Base-by-base conservation (phyloP, 2,329 filamentous ascomycete species). In the Alternaria gaisen region DNA sequence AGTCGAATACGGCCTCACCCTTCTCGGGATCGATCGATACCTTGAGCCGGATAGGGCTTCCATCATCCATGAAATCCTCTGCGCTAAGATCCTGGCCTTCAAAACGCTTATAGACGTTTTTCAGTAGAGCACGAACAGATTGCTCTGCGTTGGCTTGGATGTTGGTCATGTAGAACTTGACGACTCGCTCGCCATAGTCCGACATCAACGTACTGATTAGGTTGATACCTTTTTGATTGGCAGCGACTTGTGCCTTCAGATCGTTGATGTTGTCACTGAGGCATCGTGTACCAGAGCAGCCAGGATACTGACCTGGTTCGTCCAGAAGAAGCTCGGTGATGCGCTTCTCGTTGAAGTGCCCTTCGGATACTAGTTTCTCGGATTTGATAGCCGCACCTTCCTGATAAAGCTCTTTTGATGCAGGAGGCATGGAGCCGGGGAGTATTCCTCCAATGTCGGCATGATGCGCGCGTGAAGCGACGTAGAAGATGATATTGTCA, bases 61-160 rank as follows among this genome's bases (percentile, higher is more conserved):
- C 92, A 69, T 96, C 92, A 69, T 96, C 93, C 91, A 96, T 95
- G 80, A 89, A 92, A 72, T 97, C 92, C 1, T 89, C 83, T 0
- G 93, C 91, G 8, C 87, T 85, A 0, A 96, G 84, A n/a, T 91
- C 87, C 58, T 87, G 84, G 3, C 90, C 90, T 66, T 88, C 84
- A 67, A 93, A 92, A 24, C 87, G 84, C 63, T 85, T 85, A 70
- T 88, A 85, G n/a, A 94, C 88, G 3, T 86, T 83, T 72, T 90
- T 93, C 28, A 96, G 83, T 5, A 96, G 83, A 52, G 86, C 87
- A 18, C 91, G 86, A 0, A 97, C 93, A 32, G 89, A 90, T 1
- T 87, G 83, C 69, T 93, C 92, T 0, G 92, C 92, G 46, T 94
- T 95, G 60, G 88, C 85, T 74, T 95, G 92, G 64, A 96, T 95